Evolutionary conservation across 2,329 filamentous ascomycete species (phyloP).

Genomic region (Fusarium xyrophilum): DNA sequence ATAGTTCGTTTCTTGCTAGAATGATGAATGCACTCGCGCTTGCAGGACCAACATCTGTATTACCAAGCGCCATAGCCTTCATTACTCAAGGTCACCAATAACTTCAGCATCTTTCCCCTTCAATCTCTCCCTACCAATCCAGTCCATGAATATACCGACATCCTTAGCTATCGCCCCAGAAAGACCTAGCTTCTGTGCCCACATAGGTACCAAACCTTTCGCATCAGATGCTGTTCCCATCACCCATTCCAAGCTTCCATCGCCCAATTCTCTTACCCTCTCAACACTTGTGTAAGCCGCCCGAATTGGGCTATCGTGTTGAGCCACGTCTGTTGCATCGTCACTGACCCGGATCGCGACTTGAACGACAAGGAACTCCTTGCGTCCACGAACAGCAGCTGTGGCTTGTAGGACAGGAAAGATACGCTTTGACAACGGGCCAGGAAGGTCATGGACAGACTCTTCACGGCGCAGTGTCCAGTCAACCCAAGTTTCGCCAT

Average conservation of each 20-base stretch:
- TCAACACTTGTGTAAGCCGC: conserved; percentile 73
- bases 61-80: not conserved
- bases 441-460: conserved; percentile 69
- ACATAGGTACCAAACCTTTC: conserved; percentile 68
- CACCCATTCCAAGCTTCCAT: conserved; percentile 69
- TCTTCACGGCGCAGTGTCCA: conserved; percentile 64
- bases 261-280: conserved; percentile 56
- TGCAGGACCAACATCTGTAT: not conserved
- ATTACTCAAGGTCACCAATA: conserved; percentile 11
- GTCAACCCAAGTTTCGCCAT: conserved; percentile 52
- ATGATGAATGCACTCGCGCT: not conserved
- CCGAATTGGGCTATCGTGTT: conserved; percentile 56
- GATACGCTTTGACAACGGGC: conserved; percentile 66
- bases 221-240: conserved; percentile 81
- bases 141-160: conserved; percentile 71
- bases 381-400: conserved; percentile 47
- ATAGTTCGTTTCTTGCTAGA: not conserved
- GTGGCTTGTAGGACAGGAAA: conserved; percentile 73
- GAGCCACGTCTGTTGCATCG: conserved; percentile 47
- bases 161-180: conserved; percentile 72
- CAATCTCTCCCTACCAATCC: conserved; percentile 59
- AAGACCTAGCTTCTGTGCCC: conserved; percentile 69
- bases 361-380: conserved; percentile 64
- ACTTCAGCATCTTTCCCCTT: conserved; percentile 30
- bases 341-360: conserved; percentile 54